These are phyloP conservation scores for Russula brevipes DNA, from an alignment of 768 basidiomycete genomes.

Conservation along the genomic window DNA sequence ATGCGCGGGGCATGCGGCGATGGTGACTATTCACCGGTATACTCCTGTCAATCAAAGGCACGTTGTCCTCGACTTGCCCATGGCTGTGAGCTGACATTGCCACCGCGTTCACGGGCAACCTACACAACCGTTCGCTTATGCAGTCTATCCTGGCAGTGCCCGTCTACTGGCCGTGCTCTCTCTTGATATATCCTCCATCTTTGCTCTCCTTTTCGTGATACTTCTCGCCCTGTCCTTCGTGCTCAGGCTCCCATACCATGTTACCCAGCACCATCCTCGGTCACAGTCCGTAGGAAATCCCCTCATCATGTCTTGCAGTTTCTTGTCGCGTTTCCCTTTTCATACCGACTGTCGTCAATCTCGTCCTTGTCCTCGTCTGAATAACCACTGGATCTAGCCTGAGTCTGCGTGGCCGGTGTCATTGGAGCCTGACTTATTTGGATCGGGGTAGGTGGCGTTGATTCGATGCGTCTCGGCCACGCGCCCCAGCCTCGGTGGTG, in stretches of 20 bases:
- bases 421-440: constrained; percentile 63
- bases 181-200: constrained; percentile 44
- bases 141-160: constrained; percentile 35
- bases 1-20: constrained; percentile 34
- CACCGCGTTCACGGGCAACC: constrained; percentile 44
- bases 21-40: constrained; percentile 30
- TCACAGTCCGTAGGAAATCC: constrained; percentile 32
- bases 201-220: constrained; percentile 31
- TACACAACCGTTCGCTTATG: constrained; percentile 60
- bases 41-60: constrained; percentile 38
- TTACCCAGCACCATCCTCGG: constrained; percentile 30
- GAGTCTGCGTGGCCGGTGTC: constrained; percentile 43
- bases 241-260: constrained; percentile 35
- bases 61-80: constrained; percentile 18
- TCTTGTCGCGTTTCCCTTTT: constrained; percentile 41
- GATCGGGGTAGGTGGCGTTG: constrained; percentile 41
- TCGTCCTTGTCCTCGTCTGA: constrained; percentile 50
- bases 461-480: constrained; percentile 31
- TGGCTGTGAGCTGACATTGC: background rate
- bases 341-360: constrained; percentile 49
- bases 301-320: constrained; percentile 40
- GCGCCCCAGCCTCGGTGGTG: constrained; percentile 42
- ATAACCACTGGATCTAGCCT: constrained; percentile 35
- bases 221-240: constrained; percentile 32
- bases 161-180: constrained; percentile 44